Conservation (phyloP, 768 basidiomycete genomes). For the Lactarius tabidus region DNA sequence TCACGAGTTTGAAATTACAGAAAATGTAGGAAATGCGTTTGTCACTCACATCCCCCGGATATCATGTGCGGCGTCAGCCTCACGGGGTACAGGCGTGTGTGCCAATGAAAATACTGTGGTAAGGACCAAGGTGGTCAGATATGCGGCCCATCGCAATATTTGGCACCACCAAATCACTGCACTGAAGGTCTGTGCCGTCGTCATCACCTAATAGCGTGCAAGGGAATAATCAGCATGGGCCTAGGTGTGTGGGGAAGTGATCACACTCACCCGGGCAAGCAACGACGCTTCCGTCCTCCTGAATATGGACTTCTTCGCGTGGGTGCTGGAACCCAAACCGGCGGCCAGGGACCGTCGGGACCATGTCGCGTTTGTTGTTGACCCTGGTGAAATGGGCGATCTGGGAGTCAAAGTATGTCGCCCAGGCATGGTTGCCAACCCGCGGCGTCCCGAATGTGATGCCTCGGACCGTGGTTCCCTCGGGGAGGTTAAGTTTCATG, state of each 20-base stretch:
- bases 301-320: slow-evolving; percentile 18
- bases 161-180: slow-evolving; percentile 53
- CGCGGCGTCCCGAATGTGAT: slow-evolving; percentile 25
- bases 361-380: slow-evolving; percentile 19
- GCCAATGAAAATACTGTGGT: slow-evolving; percentile 54
- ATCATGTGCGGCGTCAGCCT: background rate
- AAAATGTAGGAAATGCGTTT: background rate
- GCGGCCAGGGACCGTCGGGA: slow-evolving; percentile 22
- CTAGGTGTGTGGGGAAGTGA: background rate
- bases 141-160: slow-evolving; percentile 38
- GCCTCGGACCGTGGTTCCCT: slow-evolving; percentile 13
- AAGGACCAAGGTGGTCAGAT: slow-evolving; percentile 55
- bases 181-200: slow-evolving; percentile 49
- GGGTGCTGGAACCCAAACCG: slow-evolving; percentile 19
- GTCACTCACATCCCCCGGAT: background rate
- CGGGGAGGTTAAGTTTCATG: slow-evolving; percentile 22
- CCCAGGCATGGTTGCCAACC: slow-evolving; percentile 18
- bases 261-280: slow-evolving; percentile 14
- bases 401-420: slow-evolving; percentile 19
- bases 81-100: slow-evolving; percentile 37
- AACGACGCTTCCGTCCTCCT: slow-evolving; percentile 11
- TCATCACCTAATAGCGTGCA: slow-evolving; percentile 36
- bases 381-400: slow-evolving; percentile 23
- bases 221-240: background rate
- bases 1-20: background rate